Conservation (phyloP, 495 filamentous ascomycete species). For the Xylaria telfairii region DNA sequence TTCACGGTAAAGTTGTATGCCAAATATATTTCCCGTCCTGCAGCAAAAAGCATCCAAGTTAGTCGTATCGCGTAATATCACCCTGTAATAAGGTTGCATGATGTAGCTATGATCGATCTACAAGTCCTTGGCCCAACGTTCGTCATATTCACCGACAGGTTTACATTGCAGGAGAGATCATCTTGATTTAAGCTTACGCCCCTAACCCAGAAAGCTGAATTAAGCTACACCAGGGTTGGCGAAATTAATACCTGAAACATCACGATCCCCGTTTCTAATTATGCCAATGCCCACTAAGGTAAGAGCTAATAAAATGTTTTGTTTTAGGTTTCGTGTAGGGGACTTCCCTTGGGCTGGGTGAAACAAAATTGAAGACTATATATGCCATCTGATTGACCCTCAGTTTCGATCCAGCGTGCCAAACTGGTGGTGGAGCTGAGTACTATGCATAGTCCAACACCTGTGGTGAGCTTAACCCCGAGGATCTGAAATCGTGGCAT, state of each 20-base stretch:
- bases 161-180: not conserved
- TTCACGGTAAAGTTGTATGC: not conserved
- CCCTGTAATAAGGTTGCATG: conserved; percentile 3
- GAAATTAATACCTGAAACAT: not conserved
- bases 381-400: not conserved
- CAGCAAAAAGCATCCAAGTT: not conserved
- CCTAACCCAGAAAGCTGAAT: conserved; percentile 1
- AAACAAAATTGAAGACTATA: not conserved
- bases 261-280: not conserved
- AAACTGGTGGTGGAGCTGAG: not conserved
- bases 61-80: not conserved
- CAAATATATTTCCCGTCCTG: conserved; percentile 4
- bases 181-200: conserved; percentile 2
- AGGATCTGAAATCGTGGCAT: not conserved
- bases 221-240: not conserved
- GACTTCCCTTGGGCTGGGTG: not conserved
- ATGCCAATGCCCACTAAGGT: not conserved
- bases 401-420: conserved; percentile 2
- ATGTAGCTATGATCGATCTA: conserved; percentile 7
- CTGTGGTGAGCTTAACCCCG: not conserved
- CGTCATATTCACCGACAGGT: not conserved
- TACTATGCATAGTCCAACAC: conserved; percentile 6
- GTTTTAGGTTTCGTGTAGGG: not conserved
- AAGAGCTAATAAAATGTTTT: not conserved
- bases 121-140: not conserved